These are phyloP conservation scores for Coemansia asiatica DNA, from an alignment of 192 early-diverging fungal genomes.

Conservation along the genomic window DNA sequence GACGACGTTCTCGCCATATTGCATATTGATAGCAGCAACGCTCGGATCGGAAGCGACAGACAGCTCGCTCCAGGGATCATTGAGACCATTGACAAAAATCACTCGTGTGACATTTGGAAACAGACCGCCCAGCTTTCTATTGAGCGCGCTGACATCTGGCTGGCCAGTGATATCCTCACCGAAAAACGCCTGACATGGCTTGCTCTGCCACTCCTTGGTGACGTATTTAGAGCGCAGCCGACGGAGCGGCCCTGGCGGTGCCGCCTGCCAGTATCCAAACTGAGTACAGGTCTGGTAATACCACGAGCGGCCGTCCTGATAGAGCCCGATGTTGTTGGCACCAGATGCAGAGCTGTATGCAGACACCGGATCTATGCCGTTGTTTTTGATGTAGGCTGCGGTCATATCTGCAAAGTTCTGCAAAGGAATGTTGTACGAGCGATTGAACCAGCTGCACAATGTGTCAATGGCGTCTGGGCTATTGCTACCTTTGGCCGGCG, in stretches of 20 bases:
- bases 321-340: conserved; percentile 29
- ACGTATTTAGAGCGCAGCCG: conserved; percentile 51
- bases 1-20: conserved; percentile 28
- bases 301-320: conserved; percentile 58
- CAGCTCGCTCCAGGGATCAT: conserved; percentile 63
- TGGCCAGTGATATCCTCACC: conserved; percentile 22
- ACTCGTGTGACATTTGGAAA: conserved; percentile 50
- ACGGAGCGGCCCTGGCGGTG: conserved; percentile 44
- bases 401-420: conserved; percentile 55
- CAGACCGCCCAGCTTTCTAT: conserved; percentile 41
- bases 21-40: conserved; percentile 11
- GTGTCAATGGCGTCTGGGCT: conserved; percentile 23
- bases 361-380: conserved; percentile 26
- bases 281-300: conserved; percentile 72
- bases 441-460: conserved; percentile 50
- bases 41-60: conserved; percentile 36
- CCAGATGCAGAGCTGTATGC: conserved; percentile 45
- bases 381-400: conserved; percentile 39
- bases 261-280: conserved; percentile 68
- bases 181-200: conserved; percentile 50
- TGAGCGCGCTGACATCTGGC: conserved; percentile 29
- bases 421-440: conserved; percentile 33
- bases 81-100: conserved; percentile 67
- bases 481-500: conserved; percentile 26
- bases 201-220: conserved; percentile 47